These are phyloP conservation scores for Candida pseudoviswanathii DNA, from an alignment of 1,139 yeast genomes.

Conservation along the genomic window DNA sequence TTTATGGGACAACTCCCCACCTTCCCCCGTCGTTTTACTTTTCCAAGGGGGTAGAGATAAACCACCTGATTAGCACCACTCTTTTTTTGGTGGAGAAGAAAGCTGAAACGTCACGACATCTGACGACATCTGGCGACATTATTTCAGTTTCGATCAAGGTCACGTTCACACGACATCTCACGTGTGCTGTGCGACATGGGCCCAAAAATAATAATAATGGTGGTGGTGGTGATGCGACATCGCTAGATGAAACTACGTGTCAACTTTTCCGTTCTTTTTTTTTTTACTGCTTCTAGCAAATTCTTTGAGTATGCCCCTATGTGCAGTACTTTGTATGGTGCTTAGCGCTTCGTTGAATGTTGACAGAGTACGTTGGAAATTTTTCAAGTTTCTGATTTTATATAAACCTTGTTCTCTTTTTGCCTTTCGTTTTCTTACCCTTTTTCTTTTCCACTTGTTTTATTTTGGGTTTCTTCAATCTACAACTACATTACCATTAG, in stretches of 20 bases:
- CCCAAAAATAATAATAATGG: not conserved
- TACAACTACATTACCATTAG: conserved; percentile 1
- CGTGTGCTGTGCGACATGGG: not conserved
- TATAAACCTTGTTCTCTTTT: conserved; percentile 1
- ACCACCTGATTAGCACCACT: not conserved
- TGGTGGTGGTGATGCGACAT: not conserved
- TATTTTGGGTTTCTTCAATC: not conserved
- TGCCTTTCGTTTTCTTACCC: conserved; percentile 2
- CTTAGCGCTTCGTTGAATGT: not conserved
- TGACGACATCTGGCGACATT: not conserved
- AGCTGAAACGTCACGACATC: not conserved
- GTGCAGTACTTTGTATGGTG: conserved; percentile 5
- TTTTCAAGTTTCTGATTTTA: conserved; percentile 2
- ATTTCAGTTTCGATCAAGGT: not conserved
- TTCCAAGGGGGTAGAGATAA: not conserved
- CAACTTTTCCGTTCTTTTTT: not conserved
- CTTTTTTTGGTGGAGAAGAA: too few species aligned
- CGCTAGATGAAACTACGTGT: conserved; percentile 1
- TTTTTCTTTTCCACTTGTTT: not conserved
- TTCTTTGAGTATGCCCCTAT: conserved; percentile 3
- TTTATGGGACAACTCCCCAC: too few species aligned
- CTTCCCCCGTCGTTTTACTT: too few species aligned
- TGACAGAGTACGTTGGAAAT: conserved; percentile 6
- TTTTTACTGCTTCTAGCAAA: conserved; percentile 7
- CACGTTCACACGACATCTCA: conserved; percentile 1